Base-by-base conservation (phyloP, 2,329 filamentous ascomycete species). In the Colletotrichum aenigma region DNA sequence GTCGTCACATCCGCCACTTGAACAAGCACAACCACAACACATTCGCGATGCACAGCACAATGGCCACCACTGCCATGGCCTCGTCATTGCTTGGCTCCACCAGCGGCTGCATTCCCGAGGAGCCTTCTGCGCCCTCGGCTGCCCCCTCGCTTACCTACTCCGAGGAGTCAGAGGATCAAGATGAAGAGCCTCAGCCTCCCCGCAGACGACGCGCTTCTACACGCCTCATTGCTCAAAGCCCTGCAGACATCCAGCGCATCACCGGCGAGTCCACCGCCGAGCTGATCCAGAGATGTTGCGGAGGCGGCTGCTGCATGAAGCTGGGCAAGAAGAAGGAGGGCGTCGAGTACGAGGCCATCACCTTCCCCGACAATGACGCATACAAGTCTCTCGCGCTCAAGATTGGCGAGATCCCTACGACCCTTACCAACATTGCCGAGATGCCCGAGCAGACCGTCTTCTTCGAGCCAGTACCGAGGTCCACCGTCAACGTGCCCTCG, bases 351-450 rank as follows among this genome's bases (percentile, higher is more conserved):
- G 91, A 93, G 80, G 82, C 81, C 8, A 83, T 93, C 24, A 80
- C 86, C 18, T 81, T 91, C 4, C 96, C 96, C 2, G 92, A 97
- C 83, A 98, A 98, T 80, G 90, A 93, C 75, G 97, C 97, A 18
- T 99, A 94, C 86, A 90, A 91, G 71, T 95, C 93, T 76, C 89
- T 99, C 65, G 89, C 93, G 68, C 89, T 98, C 79, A 94, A 93
- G 80, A 89, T 98, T 76, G 92, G 92, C 73, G 90, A 93, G 36
- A 91, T 98, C 69, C 94, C 93, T 7, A 95, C 92, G 66, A 88
- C 90, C 21, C 88, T 98, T 76, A 95, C 93, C 55, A 93, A 92
- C 79, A 86, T 96, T 28, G 88, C 91, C 70, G 92, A 94, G 9
- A 83, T 98, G 65, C 96, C 96, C 1, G 91, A 93, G 70, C 93